Base-by-base conservation (phyloP, 345 rosid genomes). In the Conringia planisiliqua region DNA sequence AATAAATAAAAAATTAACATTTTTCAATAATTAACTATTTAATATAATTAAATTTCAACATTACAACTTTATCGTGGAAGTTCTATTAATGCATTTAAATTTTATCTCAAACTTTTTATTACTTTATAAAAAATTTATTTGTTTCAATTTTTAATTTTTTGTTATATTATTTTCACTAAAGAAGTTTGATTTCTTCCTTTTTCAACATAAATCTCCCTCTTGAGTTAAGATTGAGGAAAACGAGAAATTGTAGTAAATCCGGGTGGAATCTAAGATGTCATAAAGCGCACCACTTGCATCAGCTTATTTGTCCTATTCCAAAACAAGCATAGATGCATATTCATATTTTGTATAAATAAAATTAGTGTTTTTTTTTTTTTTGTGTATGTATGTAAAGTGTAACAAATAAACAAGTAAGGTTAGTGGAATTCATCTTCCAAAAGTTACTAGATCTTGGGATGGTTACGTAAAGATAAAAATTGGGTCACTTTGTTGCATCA, bases 381-480 rank as follows among this genome's bases (percentile, higher is more conserved):
- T 44, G 24, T 62, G 55, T 69, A 38, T 70, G 7, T 70, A 14
- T 60, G 11, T 38, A 63, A 54, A 38, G 29, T 64, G 55, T 27
- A 61, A 60, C 59, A 72, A 47, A 66, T 67, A 67, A 72, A 62
- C 43, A 42, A 67, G 27, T 66, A 59, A 32, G 63, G 54, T 73
- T 27, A 78, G 74, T 78, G 78, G 70, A 73, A 68, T 44, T 66
- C 64, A 61, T 68, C 82, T 60, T 73, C 66, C 60, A 73, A 78
- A 78, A 73, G 74, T 56, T 78, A 73, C 74, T 68, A 73, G 66
- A 68, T 67, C 78, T 68, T 67, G 58, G 54, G 78, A 71, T 57
- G 33, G 62, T 71, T 59, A 36, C 76, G 57, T 65, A 71, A 76
- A 76, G 66, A 55, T 56, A 40, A 71, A 77, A 71, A 66, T 27